phyloP scores from a whole-genome alignment of 306 rosid species.

The Cyclanthera cordifolia region DNA sequence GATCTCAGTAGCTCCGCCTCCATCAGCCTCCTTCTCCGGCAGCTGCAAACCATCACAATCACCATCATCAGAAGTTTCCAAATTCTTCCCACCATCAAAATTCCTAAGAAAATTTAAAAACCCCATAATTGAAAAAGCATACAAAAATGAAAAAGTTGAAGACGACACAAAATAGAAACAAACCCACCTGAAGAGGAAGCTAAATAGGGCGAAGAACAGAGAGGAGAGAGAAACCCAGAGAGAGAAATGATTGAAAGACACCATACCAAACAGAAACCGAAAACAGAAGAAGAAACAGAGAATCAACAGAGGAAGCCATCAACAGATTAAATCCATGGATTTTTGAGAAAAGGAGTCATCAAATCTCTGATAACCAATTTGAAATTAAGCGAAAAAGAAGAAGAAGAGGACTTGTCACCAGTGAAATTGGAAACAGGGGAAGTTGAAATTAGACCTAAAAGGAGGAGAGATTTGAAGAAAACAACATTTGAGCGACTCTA shows the following conservation, averaged over 20 bases:
- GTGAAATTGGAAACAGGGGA: conserved; percentile 35
- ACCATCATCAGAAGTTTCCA: conserved; percentile 5
- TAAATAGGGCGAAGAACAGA: conserved; percentile 35
- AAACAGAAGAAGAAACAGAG: conserved; percentile 20
- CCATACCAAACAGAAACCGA: conserved; percentile 31
- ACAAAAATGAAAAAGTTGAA: not conserved
- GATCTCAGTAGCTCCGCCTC: not conserved
- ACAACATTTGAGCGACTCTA: conserved; percentile 62
- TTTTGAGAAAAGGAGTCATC: conserved; percentile 34
- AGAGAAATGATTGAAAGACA: conserved; percentile 16
- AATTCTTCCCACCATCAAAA: conserved; percentile 1
- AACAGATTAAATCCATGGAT: conserved; percentile 18
- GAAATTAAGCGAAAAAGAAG: conserved; percentile 26
- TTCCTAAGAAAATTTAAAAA: conserved; percentile 24
- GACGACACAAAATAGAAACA: not conserved
- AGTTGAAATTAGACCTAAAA: conserved; percentile 58
- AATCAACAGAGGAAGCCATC: not conserved
- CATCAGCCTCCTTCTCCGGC: conserved; percentile 10
- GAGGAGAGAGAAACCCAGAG: conserved; percentile 35
- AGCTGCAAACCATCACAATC: not conserved
- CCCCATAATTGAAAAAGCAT: not conserved
- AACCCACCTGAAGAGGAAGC: conserved; percentile 38
- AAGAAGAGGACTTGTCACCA: conserved; percentile 14
- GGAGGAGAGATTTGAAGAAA: conserved; percentile 26
- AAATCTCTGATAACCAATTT: conserved; percentile 34